Evolutionary conservation across 495 filamentous ascomycete genomes (phyloP).

Genomic region (Saxophila tyrrhenica): DNA sequence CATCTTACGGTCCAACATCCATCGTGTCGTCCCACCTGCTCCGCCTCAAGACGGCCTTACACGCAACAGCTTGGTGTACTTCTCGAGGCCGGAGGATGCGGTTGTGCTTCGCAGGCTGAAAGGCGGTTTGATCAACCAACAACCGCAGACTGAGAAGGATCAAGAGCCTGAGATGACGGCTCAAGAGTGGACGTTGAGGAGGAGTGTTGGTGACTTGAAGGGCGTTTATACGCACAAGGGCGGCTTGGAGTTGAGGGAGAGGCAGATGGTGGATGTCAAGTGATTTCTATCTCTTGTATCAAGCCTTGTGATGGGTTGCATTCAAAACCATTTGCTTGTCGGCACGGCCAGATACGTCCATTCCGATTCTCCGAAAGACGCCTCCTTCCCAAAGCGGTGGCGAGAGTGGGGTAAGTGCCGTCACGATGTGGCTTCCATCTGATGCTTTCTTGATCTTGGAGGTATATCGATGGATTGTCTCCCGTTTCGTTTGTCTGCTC

Average conservation of each 20-base stretch:
- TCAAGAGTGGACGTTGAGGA: slow-evolving; percentile 14
- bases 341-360: not conserved
- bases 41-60: slow-evolving; percentile 40
- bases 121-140: slow-evolving; percentile 27
- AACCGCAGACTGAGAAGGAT: slow-evolving; percentile 19
- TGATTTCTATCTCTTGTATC: no score
- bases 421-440: no score
- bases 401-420: not conserved
- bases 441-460: no score
- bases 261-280: not conserved
- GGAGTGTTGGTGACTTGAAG: slow-evolving; percentile 12
- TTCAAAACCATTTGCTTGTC: no score
- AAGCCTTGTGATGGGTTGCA: no score
- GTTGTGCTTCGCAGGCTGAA: slow-evolving; percentile 39
- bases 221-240: slow-evolving; percentile 12
- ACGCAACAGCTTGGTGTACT: slow-evolving; percentile 52
- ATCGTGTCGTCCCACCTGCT: slow-evolving; percentile 49
- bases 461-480: no score
- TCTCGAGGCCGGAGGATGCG: slow-evolving; percentile 47
- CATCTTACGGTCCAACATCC: slow-evolving; percentile 48
- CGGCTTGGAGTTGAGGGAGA: slow-evolving; percentile 10
- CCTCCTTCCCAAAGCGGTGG: not conserved
- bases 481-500: no score
- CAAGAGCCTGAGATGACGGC: slow-evolving; percentile 13
- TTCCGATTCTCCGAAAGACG: no score